Evolutionary conservation across 768 basidiomycete genomes (phyloP).

Genomic region (Russula griseocarnosa): DNA sequence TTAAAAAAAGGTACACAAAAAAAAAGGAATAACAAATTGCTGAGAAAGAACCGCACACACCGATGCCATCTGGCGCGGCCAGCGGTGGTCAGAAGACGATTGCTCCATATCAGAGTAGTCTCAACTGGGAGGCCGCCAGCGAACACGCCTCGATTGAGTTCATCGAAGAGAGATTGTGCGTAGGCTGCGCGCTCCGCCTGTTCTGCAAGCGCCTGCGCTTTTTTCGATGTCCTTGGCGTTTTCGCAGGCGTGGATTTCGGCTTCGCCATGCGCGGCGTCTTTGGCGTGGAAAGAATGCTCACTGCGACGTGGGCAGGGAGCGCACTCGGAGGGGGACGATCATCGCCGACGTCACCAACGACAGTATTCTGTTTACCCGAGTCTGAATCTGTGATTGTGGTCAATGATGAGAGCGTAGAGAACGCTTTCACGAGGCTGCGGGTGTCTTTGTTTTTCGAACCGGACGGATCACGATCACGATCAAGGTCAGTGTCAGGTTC

Average conservation of each 20-base stretch:
- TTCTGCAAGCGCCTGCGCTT: constrained; percentile 21
- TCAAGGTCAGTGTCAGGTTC: not conserved
- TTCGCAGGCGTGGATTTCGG: constrained; percentile 10
- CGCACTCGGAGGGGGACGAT: not conserved
- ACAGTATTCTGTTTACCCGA: not conserved
- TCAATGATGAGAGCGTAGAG: constrained; percentile 19
- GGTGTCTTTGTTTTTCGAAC: not conserved
- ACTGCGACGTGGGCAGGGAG: not conserved
- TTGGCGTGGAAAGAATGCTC: not conserved
- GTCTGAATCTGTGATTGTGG: constrained; percentile 21
- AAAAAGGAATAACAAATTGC: not conserved
- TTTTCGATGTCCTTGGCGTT: constrained; percentile 26
- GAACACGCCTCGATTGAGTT: constrained; percentile 26
- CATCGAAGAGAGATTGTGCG: constrained; percentile 25
- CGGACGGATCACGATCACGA: not conserved
- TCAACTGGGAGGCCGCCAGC: constrained; percentile 18
- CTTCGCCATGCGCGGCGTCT: constrained; percentile 12
- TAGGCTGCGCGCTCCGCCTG: constrained; percentile 26
- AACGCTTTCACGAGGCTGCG: constrained; percentile 17
- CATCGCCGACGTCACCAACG: not conserved
- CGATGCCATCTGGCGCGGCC: constrained; percentile 29
- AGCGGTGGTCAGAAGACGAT: constrained; percentile 27
- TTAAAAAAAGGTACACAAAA: not conserved
- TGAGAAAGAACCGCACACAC: not conserved
- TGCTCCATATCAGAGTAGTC: constrained; percentile 25